These are phyloP conservation scores for Garcia nutans DNA, from an alignment of 345 rosid genomes.

Conservation along the genomic window DNA sequence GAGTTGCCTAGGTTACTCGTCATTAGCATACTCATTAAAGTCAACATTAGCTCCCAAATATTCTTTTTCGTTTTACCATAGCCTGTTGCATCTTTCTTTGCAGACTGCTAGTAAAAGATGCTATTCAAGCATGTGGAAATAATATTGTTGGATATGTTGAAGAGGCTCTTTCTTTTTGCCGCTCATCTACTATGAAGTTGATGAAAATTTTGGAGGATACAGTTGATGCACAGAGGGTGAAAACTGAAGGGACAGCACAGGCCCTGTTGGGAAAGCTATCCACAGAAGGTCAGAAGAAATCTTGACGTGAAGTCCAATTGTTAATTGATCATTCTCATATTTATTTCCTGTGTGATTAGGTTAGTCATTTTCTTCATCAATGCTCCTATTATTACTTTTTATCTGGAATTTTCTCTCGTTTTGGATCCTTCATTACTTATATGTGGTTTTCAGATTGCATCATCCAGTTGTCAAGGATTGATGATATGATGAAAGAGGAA, in stretches of 20 bases:
- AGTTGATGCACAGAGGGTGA: slow-evolving; percentile 58
- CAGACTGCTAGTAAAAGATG: slow-evolving; percentile 64
- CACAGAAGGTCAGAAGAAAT: slow-evolving; percentile 64
- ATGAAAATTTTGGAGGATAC: slow-evolving; percentile 66
- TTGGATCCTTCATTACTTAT: neutral
- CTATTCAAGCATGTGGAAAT: slow-evolving; percentile 41
- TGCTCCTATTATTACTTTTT: slow-evolving; percentile 2
- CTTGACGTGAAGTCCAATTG: slow-evolving; percentile 21
- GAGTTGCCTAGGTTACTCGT: too few species aligned
- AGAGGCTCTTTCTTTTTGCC: slow-evolving; percentile 65
- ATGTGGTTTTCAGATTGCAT: slow-evolving; percentile 47
- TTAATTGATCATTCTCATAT: slow-evolving; percentile 11
- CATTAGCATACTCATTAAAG: too few species aligned
- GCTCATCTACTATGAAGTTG: slow-evolving; percentile 54
- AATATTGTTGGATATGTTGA: slow-evolving; percentile 52
- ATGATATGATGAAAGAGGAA: slow-evolving; percentile 84
- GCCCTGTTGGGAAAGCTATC: slow-evolving; percentile 42
- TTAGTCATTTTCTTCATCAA: slow-evolving; percentile 15
- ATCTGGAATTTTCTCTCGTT: neutral
- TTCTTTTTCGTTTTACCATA: too few species aligned
- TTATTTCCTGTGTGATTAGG: slow-evolving; percentile 24
- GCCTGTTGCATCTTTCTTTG: slow-evolving; percentile 80
- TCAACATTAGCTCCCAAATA: too few species aligned
- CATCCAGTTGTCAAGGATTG: slow-evolving; percentile 57
- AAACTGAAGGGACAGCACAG: slow-evolving; percentile 50